Evolutionary conservation across 129 eudicot genomes (phyloP), one percentile per base, ranked within the genome.

Genomic region (Scalesia atractyloides): DNA sequence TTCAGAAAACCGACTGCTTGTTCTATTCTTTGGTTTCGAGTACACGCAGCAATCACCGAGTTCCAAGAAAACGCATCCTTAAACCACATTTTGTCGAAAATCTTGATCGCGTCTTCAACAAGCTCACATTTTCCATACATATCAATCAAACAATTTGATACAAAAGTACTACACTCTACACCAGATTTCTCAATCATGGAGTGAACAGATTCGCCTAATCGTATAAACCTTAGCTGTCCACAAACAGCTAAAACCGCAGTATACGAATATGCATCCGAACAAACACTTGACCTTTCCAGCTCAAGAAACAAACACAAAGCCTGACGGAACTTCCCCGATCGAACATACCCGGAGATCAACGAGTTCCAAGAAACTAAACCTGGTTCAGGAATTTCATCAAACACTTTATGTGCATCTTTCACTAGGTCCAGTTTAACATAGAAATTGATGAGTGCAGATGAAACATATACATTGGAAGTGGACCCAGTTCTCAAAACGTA

Each of bases 281-380:
- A 52, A 79, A 84, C 8, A 9, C 68, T 67, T 2, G 88, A 86
- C 9, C 72, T 84, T 69, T 87, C 88, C 41, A 89, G 84, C 73
- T 84, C 74, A 63, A 80, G 57, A 77, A 89, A 89, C 87, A 87
- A 46, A 58, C 68, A 4, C 68, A 89, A 73, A 8, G 83, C 98
- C 43, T 72, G 83, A 14, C 74, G 62, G 19, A 77, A 86, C 87
- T 73, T 70, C 64, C 96, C 95, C 1, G 83, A 80, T 57, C 26
- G 92, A 65, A 87, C 85, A 51, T 86, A 84, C 64, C 96, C 97
- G 37, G 97, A 80, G 71, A 90, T 90, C 78, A 94, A 79, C 37
- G 97, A 73, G 79, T 94, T 94, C 96, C 98, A 90, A 75, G 93
- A 75, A 75, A 86, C 91, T 7, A 94, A 68, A 81, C 80, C 82